Percentiles rank a stretch among this genome's conserved stretches.
Evolutionary conservation across 371 early-diverging fungal species (phyloP).

Genomic region (Lichtheimia corymbifera): DNA sequence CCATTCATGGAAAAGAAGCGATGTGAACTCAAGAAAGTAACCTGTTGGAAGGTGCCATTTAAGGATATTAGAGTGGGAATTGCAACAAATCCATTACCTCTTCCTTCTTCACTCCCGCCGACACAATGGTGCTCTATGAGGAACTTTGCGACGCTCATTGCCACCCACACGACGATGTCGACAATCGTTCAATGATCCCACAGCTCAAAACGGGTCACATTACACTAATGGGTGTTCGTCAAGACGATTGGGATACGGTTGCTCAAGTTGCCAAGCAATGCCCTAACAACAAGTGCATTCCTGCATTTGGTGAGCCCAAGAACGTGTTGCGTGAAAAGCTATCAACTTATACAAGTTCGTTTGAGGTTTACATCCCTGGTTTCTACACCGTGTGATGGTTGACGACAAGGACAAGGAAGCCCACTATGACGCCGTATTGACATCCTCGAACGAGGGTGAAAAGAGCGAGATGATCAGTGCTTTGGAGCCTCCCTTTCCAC

Average conservation of each 20-base stretch:
- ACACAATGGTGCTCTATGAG: neutral
- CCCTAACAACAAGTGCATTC: constrained; percentile 26
- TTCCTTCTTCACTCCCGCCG: neutral
- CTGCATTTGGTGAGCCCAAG: constrained; percentile 36
- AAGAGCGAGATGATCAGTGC: constrained; percentile 25
- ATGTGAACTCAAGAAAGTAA: no score
- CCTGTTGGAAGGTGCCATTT: no score
- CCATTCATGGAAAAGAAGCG: no score
- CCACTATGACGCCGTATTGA: constrained; percentile 32
- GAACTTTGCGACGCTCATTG: constrained; percentile 49
- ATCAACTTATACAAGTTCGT: no score
- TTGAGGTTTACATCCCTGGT: constrained; percentile 52
- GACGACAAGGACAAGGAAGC: constrained; percentile 13
- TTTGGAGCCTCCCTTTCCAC: constrained; percentile 26
- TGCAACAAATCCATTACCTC: no score
- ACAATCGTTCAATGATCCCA: constrained; percentile 26
- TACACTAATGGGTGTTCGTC: constrained; percentile 52
- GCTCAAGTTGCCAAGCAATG: constrained; percentile 27
- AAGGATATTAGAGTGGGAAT: no score
- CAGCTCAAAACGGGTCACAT: constrained; percentile 40
- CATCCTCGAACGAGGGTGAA: constrained; percentile 20
- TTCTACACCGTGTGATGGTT: constrained; percentile 28
- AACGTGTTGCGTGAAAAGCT: constrained; percentile 1
- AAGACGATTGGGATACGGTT: constrained; percentile 50
- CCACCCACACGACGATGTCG: constrained; percentile 48